Evolutionary conservation across 805 yeast genomes (phyloP).

Genomic region (Starmerella sirachaensis): DNA sequence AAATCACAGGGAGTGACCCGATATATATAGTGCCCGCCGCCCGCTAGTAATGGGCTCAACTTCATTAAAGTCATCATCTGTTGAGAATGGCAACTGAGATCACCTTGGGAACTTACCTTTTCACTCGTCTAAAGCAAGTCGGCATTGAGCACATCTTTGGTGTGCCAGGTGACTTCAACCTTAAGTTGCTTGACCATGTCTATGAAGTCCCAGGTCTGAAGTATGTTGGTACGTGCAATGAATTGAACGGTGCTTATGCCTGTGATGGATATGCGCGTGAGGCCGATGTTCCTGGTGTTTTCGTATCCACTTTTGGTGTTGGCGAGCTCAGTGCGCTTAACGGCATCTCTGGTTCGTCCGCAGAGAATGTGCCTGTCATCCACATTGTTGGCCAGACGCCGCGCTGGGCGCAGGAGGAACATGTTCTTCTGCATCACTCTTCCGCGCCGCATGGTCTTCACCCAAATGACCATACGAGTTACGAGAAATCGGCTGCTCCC

Average conservation of each 20-base stretch:
- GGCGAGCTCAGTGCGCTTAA: slow-evolving; percentile 80
- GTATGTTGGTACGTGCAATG: slow-evolving; percentile 83
- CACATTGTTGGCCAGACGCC: slow-evolving; percentile 76
- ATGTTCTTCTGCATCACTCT: slow-evolving; percentile 31
- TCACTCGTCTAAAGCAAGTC: slow-evolving; percentile 28
- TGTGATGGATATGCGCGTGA: slow-evolving; percentile 80
- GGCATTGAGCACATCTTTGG: slow-evolving; percentile 32
- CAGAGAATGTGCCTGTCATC: slow-evolving; percentile 67
- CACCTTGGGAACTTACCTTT: slow-evolving; percentile 27
- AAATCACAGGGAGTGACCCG: too few relatives aligned
- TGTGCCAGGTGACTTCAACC: slow-evolving; percentile 38
- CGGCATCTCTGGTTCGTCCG: slow-evolving; percentile 71
- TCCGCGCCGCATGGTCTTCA: slow-evolving; percentile 28
- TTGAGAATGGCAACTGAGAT: slow-evolving; percentile 10
- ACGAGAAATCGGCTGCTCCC: slow-evolving; percentile 48
- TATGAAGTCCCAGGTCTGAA: slow-evolving; percentile 35
- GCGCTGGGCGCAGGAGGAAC: slow-evolving; percentile 30
- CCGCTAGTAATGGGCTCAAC: too few relatives aligned
- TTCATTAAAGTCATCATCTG: neutral
- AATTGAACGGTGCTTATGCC: slow-evolving; percentile 77
- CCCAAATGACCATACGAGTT: slow-evolving; percentile 54
- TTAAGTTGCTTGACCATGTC: slow-evolving; percentile 32
- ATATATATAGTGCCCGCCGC: too few relatives aligned
- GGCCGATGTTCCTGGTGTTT: slow-evolving; percentile 51
- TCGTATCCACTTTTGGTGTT: slow-evolving; percentile 71